These are phyloP conservation scores for Astragalus membranaceus DNA, from an alignment of 306 rosid genomes.

Conservation along the genomic window DNA sequence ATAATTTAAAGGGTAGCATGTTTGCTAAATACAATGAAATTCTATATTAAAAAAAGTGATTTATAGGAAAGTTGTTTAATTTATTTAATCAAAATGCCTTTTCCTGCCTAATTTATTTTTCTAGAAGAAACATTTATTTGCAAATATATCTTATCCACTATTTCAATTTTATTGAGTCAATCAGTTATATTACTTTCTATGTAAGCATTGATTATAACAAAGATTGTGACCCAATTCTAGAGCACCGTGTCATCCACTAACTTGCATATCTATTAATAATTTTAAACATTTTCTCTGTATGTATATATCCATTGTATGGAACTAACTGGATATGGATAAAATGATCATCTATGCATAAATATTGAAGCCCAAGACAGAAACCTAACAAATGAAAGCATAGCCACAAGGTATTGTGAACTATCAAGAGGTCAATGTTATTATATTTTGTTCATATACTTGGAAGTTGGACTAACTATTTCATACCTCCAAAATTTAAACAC, in stretches of 20 bases:
- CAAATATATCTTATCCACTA: background rate
- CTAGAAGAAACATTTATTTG: background rate
- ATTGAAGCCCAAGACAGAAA: constrained; percentile 4
- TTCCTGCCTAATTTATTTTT: constrained; percentile 11
- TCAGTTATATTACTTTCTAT: constrained; percentile 7
- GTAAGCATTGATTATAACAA: background rate
- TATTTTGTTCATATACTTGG: too few relatives aligned
- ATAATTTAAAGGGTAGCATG: background rate
- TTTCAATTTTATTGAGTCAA: background rate
- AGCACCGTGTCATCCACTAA: constrained; percentile 15
- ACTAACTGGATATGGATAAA: background rate
- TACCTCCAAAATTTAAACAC: too few relatives aligned
- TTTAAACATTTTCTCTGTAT: background rate
- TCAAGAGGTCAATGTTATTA: background rate
- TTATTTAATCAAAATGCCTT: constrained; percentile 9
- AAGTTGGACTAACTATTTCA: too few relatives aligned
- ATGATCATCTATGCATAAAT: background rate
- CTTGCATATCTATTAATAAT: background rate
- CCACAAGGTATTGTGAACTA: background rate
- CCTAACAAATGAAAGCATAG: constrained; percentile 2
- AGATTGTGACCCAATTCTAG: background rate
- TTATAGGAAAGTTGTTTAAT: background rate
- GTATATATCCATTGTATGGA: background rate
- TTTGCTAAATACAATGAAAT: background rate
- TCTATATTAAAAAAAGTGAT: background rate